A percentile compares a stretch with the other conserved stretches of the same genome.
phyloP scores from a whole-genome alignment of 2,329 filamentous ascomycete genomes.

The Calonectria ilicicola region DNA sequence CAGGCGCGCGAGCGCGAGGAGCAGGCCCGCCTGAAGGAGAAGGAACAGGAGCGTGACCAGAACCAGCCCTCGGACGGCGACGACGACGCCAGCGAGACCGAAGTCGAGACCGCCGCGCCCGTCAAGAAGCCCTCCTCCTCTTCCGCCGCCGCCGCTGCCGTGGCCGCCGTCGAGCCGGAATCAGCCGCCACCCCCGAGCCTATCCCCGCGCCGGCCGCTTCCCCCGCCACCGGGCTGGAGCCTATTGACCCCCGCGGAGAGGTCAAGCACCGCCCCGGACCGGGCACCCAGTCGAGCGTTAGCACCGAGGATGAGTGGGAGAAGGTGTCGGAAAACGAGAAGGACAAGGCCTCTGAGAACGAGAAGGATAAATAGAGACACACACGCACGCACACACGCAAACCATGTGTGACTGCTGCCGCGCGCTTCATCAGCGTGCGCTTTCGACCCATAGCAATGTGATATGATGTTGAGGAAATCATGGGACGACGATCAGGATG shows the following conservation, averaged over 20 bases:
- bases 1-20: slow-evolving; percentile 56
- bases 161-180: slow-evolving; percentile 38
- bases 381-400: too few relatives aligned
- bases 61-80: slow-evolving; percentile 39
- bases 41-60: slow-evolving; percentile 38
- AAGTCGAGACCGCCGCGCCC: slow-evolving; percentile 53
- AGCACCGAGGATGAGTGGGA: slow-evolving; percentile 99
- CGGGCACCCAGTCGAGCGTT: slow-evolving; percentile 65
- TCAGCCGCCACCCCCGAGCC: slow-evolving; percentile 27
- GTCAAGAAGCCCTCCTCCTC: slow-evolving; percentile 30
- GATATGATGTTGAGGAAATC: slow-evolving; percentile 2
- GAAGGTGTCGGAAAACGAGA: slow-evolving; percentile 84
- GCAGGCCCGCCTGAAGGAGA: slow-evolving; percentile 49
- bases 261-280: slow-evolving; percentile 60
- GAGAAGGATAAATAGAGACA: slow-evolving; percentile 68
- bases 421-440: neutral
- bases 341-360: slow-evolving; percentile 61
- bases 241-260: slow-evolving; percentile 55
- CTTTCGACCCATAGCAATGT: neutral
- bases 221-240: slow-evolving; percentile 55
- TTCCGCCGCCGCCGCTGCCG: slow-evolving; percentile 18
- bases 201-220: slow-evolving; percentile 28
- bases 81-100: slow-evolving; percentile 49
- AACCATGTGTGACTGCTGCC: neutral
- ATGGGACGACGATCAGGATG: slow-evolving; percentile 16